Evolutionary conservation across 176 grass and related monocot species (phyloP), one percentile per base, ranked within the genome.

Genomic region (Poa annua): DNA sequence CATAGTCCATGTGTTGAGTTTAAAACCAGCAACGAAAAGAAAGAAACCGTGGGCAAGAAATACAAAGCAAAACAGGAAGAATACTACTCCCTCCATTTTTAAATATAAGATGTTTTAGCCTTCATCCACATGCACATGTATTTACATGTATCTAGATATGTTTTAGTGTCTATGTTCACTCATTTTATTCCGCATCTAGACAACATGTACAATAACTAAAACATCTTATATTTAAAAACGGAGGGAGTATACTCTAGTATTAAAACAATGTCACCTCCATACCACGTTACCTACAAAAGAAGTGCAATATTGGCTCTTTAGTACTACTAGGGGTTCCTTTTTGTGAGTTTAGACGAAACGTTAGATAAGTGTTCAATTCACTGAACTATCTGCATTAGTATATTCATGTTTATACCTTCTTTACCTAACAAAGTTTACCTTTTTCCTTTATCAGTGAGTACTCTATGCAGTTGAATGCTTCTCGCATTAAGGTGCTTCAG

Each of bases 381-480:
- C 22, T 4, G 26, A 51, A 13, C 12, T 29, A 83, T 45, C 39
- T 78, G 16, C n/a, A 41, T 63, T 80, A 66, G 35, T 67, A 17
- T 26, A 66, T 83, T 5, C 22, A 21, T 20, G 5, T 83, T 45
- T 75, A 56, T 74, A 63, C 51, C 63, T 52, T 57, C 33, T 19
- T 50, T 83, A 72, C 39, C 56, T 85, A 33, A 90, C 80, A 48
- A 42, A 42, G 1, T 42, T 42, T 42, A 42, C 41, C 41, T 42
- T 52, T 85, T 32, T 51, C 88, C 7, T 29, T 81, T 84, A 85
- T 59, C 78, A 99, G 97, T 60, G 97, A 99, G 66, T 99, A 99
- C 77, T 99, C 97, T 34, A 96, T 93, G 93, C 93, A 96, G 88
- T 48, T 96, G 87, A 99, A 99, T 90, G 93, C 97, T 64, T 99